Percentiles rank a stretch among this genome's conserved stretches.
Conservation (phyloP, 768 basidiomycete species). For the Mycena sanguinolenta region DNA sequence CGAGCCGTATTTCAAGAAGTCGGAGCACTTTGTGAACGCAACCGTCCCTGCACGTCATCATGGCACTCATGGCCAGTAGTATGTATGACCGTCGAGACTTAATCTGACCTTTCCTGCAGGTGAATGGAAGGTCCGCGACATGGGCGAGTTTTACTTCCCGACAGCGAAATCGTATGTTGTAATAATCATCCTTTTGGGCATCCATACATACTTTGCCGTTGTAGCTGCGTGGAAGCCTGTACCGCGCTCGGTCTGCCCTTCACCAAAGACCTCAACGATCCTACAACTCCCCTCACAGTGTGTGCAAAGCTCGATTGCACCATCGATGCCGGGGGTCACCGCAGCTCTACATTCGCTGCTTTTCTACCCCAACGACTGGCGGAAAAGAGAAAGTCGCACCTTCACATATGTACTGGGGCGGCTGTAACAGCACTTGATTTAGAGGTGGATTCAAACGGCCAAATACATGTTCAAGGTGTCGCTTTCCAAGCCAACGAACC, state of each 20-base stretch:
- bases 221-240: slow-evolving; percentile 31
- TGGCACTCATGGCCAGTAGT: not conserved
- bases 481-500: too few relatives aligned
- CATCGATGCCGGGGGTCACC: slow-evolving; percentile 32
- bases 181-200: too few relatives aligned
- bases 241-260: slow-evolving; percentile 39
- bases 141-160: slow-evolving; percentile 23
- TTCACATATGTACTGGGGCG: slow-evolving; percentile 6
- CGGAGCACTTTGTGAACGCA: slow-evolving; percentile 33
- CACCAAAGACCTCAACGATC: slow-evolving; percentile 36
- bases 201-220: not conserved
- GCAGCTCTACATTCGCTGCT: slow-evolving; percentile 7
- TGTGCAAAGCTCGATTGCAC: slow-evolving; percentile 41
- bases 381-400: not conserved
- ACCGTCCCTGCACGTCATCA: slow-evolving; percentile 17
- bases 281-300: slow-evolving; percentile 34
- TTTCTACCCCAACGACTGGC: slow-evolving; percentile 3
- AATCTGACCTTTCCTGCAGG: slow-evolving; percentile 25
- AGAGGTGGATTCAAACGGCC: not conserved
- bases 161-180: slow-evolving; percentile 11
- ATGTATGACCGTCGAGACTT: slow-evolving; percentile 21
- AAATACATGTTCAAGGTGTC: not conserved
- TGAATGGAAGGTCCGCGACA: slow-evolving; percentile 29
- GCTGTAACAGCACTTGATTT: too few relatives aligned
- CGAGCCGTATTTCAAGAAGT: slow-evolving; percentile 40